Evolutionary conservation across 495 filamentous ascomycete genomes (phyloP).

Genomic region (Hypoxylon intermedium): DNA sequence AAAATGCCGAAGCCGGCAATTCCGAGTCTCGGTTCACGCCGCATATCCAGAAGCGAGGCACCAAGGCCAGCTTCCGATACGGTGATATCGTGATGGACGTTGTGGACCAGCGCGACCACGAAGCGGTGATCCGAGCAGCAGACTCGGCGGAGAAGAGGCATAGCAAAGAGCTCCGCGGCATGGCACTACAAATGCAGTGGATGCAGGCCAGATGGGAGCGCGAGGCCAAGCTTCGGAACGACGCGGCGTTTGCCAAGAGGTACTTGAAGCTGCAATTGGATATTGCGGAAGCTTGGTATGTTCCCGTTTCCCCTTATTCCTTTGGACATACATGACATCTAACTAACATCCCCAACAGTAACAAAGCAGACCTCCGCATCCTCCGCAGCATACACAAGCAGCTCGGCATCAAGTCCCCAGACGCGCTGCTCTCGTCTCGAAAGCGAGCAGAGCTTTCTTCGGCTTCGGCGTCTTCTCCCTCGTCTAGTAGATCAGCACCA

Average conservation of each 20-base stretch:
- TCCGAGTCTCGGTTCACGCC: conserved; percentile 23
- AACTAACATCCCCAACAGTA: conserved; percentile 61
- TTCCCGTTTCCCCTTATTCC: conserved; percentile 36
- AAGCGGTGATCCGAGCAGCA: conserved; percentile 57
- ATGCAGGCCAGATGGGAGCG: conserved; percentile 77
- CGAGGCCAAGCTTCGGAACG: conserved; percentile 78
- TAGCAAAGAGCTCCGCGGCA: conserved; percentile 78
- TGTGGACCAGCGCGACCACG: conserved; percentile 43
- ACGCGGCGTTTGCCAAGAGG: conserved; percentile 81
- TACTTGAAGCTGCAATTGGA: conserved; percentile 80
- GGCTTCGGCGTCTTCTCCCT: neutral
- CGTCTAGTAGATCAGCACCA: no score
- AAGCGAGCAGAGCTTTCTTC: conserved; percentile 20
- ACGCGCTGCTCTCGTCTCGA: conserved; percentile 27
- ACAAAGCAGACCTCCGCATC: conserved; percentile 86
- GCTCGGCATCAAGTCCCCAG: conserved; percentile 46
- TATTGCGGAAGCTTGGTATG: conserved; percentile 85
- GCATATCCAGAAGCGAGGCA: conserved; percentile 29
- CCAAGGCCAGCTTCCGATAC: conserved; percentile 42
- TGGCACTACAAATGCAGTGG: conserved; percentile 90
- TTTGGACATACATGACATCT: conserved; percentile 1
- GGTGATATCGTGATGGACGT: conserved; percentile 46
- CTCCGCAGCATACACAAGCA: conserved; percentile 71
- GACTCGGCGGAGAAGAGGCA: conserved; percentile 68
- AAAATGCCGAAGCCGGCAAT: conserved; percentile 46